Base-by-base conservation (phyloP, 192 early-diverging fungal genomes). In the Coemansia sp. region DNA sequence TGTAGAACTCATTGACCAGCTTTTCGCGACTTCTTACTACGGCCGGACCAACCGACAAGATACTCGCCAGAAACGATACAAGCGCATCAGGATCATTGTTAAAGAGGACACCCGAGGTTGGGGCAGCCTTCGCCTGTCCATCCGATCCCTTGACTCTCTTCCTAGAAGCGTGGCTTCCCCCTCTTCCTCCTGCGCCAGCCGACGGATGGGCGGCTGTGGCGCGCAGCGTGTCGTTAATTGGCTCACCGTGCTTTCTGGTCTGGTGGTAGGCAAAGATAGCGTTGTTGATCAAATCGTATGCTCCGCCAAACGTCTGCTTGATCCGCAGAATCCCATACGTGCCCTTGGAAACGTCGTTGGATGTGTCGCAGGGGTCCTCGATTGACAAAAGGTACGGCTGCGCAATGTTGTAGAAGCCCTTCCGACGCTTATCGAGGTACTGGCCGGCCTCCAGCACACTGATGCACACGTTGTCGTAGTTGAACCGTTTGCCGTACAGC, bases 401-500 rank as follows among this genome's bases (percentile, higher is more conserved):
- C 10, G 48, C 39, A 8, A 46, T n/a, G 26, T 76, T 69, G 26
- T 46, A 40, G 36, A 78, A 71, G 0, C 64, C 62, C 41, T 65
- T 72, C 15, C 51, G 10, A 15, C 74, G 63, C 57, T 84, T 78
- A 32, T 74, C 62, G 52, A 84, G 78, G 69, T 92, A 94, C 18
- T 67, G 70, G 41, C 87, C 88, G 13, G 66, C 74, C 19, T 86
- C 77, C 5, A 63, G 70, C 6, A 92, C 81, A 21, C 82, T 72
- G 26, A 97, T 85, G 11, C 90, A 90, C 22, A 93, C 85, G 8
- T 65, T 68, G 39, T 73, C 68, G 60, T 88, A 91, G 71, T 91
- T 92, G 68, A 95, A 95, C 3, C 84, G 68, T 36, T 81, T 79
- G 13, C 97, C 97, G 68, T 95, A 98, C 6, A 96, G 84, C 68